A percentile compares a stretch with the other conserved stretches of the same genome.
These are phyloP conservation scores for Thelonectria discophora DNA, from an alignment of 2,329 filamentous ascomycete species.

Conservation along the genomic window DNA sequence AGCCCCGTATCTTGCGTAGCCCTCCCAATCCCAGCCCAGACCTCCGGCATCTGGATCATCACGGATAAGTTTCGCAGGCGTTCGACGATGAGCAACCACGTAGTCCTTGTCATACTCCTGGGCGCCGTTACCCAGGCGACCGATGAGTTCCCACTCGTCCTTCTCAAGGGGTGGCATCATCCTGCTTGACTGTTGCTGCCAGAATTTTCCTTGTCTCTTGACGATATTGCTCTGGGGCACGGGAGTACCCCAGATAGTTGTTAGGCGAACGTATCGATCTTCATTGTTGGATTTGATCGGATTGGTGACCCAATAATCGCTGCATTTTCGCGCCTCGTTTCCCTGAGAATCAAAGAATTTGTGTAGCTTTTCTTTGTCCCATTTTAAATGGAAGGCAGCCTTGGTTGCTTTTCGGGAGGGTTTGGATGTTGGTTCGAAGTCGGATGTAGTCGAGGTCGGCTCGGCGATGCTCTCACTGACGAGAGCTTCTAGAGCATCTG, in stretches of 20 bases:
- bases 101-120: conserved; percentile 48
- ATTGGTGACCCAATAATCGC: conserved; percentile 40
- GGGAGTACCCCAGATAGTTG: conserved; percentile 61
- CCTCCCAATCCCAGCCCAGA: conserved; percentile 54
- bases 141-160: conserved; percentile 65
- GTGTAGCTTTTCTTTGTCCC: conserved; percentile 58
- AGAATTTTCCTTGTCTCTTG: conserved; percentile 59
- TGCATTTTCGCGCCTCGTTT: conserved; percentile 39
- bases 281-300: conserved; percentile 48
- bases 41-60: background rate
- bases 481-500: conserved; percentile 51
- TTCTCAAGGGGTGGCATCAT: conserved; percentile 63
- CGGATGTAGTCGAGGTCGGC: background rate
- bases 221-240: conserved; percentile 50
- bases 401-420: conserved; percentile 19
- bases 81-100: conserved; percentile 48
- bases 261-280: conserved; percentile 48
- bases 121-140: conserved; percentile 54
- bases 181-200: conserved; percentile 55
- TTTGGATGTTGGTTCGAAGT: background rate
- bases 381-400: conserved; percentile 55
- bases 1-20: conserved; percentile 51
- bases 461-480: conserved; percentile 23
- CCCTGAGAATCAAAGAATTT: conserved; percentile 55
- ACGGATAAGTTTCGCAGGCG: conserved; percentile 26